Conservation (phyloP, 352 stramenopile species). For the Phytophthora nicotianae region DNA sequence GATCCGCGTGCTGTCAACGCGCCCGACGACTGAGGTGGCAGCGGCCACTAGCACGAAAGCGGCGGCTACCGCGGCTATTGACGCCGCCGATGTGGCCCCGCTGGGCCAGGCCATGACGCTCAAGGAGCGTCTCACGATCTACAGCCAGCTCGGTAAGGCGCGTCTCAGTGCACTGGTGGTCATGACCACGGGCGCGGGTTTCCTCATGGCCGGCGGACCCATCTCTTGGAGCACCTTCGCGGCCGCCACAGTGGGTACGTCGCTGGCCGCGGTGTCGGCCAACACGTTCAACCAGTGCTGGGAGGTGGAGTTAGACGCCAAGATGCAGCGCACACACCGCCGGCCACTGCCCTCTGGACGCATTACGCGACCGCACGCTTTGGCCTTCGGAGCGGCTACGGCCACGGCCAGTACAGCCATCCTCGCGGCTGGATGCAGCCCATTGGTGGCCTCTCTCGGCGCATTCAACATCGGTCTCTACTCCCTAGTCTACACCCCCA, state of each 20-base stretch:
- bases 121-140: slow-evolving; percentile 73
- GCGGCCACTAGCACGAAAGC: slow-evolving; percentile 40
- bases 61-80: slow-evolving; percentile 29
- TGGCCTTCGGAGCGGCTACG: slow-evolving; percentile 86
- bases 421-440: slow-evolving; percentile 93
- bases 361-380: slow-evolving; percentile 79
- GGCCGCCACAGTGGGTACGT: slow-evolving; percentile 93
- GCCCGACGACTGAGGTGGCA: slow-evolving; percentile 49
- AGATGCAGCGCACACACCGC: slow-evolving; percentile 97
- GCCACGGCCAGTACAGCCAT: slow-evolving; percentile 89
- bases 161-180: slow-evolving; percentile 96
- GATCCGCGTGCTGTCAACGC: slow-evolving; percentile 69
- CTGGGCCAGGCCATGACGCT: slow-evolving; percentile 45
- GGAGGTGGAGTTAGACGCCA: slow-evolving; percentile 93
- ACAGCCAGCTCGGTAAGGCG: slow-evolving; percentile 94
- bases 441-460: slow-evolving; percentile 95
- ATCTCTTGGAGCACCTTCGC: slow-evolving; percentile 91
- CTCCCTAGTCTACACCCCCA: slow-evolving; percentile 97
- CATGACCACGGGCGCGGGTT: slow-evolving; percentile 95
- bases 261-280: slow-evolving; percentile 92
- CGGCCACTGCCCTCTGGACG: slow-evolving; percentile 92
- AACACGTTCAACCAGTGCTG: slow-evolving; percentile 99
- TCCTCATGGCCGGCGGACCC: slow-evolving; percentile 95
- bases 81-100: slow-evolving; percentile 25
- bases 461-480: slow-evolving; percentile 98